Evolutionary conservation across 2,329 filamentous ascomycete genomes (phyloP), one percentile per base, ranked within the genome.

Genomic region (Aureobasidium sp.): DNA sequence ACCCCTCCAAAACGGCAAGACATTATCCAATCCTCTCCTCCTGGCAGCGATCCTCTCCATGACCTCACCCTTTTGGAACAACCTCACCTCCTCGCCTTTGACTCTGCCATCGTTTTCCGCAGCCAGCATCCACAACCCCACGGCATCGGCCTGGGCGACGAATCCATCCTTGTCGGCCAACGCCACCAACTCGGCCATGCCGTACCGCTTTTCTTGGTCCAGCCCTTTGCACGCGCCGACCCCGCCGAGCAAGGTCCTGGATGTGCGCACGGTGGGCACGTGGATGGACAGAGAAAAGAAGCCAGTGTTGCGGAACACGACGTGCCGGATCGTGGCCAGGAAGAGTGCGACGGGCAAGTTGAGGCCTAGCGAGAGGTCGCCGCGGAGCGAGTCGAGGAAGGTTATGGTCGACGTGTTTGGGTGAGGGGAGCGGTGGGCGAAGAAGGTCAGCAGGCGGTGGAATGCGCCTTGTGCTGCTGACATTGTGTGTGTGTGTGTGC

Each of bases 381-480:
- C 66, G 50, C 59, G 60, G 14, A 69, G 59, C 11, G 64, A 66
- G 58, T 69, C 66, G 42, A 60, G 57, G 24, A 69, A 60, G 22
- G 65, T 63, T 53, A 69, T 66, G 10, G 66, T 68, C 32, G 63
- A 59, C 4, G 62, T 59, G 56, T 64, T 60, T 16, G 60, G 61
- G 44, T 56, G 22, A 0, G 60, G 54, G 34, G 61, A 62, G 56
- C 61, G 64, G 49, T 63, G 63, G 37, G 64, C 63, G 60, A 66
- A 69, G 61, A 63, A 69, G 56, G 62, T 55, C 19, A 69, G 62
- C n/a, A 69, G 63, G 56, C 64, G 64, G 56, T 68, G 66, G 61
- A 68, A 68, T 39, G 65, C 63, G 22, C 63, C 57, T 37, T 56
- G 50, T 37, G 53, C 52, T 25, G 53, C 30, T 40, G 53, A 54